Conservation (phyloP, 768 basidiomycete genomes). For the Leccinum boreale region DNA sequence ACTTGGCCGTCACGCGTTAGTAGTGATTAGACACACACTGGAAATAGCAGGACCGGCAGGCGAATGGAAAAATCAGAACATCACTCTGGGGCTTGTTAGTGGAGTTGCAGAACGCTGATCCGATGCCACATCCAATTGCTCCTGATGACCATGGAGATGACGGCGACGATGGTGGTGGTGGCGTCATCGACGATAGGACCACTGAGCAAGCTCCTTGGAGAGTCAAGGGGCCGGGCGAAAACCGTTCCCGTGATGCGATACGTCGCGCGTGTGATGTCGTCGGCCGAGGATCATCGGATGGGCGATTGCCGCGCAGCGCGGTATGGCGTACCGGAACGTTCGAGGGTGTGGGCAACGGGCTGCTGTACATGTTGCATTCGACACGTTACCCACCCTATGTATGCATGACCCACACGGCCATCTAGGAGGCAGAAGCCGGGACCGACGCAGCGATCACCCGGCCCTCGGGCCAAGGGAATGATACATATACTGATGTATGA, state of each 20-base stretch:
- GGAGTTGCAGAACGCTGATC: neutral
- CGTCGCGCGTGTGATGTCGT: neutral
- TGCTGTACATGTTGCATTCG: neutral
- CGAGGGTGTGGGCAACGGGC: neutral
- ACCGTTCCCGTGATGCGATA: neutral
- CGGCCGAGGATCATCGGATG: neutral
- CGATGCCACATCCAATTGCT: neutral
- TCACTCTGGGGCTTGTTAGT: neutral
- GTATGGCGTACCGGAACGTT: neutral
- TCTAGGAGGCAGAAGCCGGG: neutral
- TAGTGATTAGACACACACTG: neutral
- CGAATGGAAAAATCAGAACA: neutral
- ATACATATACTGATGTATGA: neutral
- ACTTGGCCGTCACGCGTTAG: neutral
- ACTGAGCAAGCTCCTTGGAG: neutral
- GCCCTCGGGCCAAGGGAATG: neutral
- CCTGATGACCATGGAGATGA: neutral
- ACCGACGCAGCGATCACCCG: neutral
- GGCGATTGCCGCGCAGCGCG: neutral
- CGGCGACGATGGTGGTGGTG: neutral
- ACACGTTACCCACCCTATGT: neutral
- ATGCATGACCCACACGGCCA: neutral
- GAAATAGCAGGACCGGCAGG: neutral
- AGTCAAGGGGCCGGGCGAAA: neutral
- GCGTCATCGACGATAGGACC: neutral